Percentiles rank a stretch among this genome's conserved stretches.
These are phyloP conservation scores for Aspergillus coremiiformis DNA, from an alignment of 495 filamentous ascomycete genomes.

Conservation along the genomic window DNA sequence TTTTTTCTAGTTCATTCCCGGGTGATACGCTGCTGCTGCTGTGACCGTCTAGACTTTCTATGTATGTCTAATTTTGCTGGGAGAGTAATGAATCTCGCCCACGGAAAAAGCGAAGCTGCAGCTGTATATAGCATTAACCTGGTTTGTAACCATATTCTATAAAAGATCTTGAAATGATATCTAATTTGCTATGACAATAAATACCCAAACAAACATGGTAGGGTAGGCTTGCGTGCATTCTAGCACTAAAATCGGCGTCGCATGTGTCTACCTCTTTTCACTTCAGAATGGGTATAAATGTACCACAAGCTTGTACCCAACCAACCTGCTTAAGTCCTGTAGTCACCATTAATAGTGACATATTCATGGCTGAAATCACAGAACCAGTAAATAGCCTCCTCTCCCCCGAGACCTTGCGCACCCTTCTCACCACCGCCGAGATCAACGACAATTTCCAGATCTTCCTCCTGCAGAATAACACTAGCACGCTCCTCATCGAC, in stretches of 20 bases:
- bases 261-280: neutral
- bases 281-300: neutral
- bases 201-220: neutral
- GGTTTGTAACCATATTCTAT: slow-evolving; percentile 25
- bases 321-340: slow-evolving; percentile 54
- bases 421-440: slow-evolving; percentile 46
- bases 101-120: slow-evolving; percentile 15
- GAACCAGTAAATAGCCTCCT: slow-evolving; percentile 84
- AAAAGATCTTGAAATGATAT: slow-evolving; percentile 16
- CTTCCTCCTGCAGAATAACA: slow-evolving; percentile 78
- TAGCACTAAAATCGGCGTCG: neutral
- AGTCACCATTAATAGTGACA: slow-evolving; percentile 89
- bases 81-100: neutral
- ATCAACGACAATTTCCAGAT: slow-evolving; percentile 72
- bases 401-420: slow-evolving; percentile 50
- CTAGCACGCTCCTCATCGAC: slow-evolving; percentile 87
- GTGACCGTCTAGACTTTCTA: slow-evolving; percentile 8
- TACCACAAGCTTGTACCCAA: neutral
- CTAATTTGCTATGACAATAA: neutral
- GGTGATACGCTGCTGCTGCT: slow-evolving; percentile 22
- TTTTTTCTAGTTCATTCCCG: slow-evolving; percentile 21
- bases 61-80: slow-evolving; percentile 13
- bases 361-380: slow-evolving; percentile 99
- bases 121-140: slow-evolving; percentile 20
- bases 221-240: neutral